Conservation (phyloP, 805 yeast genomes). For the Brettanomyces bruxellensis region DNA sequence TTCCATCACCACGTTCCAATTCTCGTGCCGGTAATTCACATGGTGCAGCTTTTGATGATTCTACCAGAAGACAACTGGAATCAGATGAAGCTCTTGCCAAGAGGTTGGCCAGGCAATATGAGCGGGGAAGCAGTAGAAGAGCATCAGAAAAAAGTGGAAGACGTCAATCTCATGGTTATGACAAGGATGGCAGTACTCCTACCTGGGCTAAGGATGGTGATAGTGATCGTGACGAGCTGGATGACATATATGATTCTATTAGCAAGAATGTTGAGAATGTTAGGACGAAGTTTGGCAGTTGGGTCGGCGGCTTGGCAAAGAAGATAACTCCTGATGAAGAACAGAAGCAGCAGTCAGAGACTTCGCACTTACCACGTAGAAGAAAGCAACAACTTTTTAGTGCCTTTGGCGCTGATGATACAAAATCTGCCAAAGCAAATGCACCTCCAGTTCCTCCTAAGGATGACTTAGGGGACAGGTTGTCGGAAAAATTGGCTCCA, state of each 20-base stretch:
- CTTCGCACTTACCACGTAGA: constrained; percentile 1
- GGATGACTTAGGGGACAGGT: neutral
- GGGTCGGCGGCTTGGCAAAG: constrained; percentile 66
- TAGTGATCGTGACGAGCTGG: constrained; percentile 30
- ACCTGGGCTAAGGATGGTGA: constrained; percentile 10
- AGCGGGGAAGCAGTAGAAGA: constrained; percentile 7
- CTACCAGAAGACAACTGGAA: constrained; percentile 19
- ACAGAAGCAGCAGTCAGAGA: neutral
- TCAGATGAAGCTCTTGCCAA: constrained; percentile 78
- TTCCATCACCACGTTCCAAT: constrained; percentile 23
- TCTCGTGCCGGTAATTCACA: constrained; percentile 35
- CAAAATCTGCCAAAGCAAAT: neutral
- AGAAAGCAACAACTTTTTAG: constrained; percentile 18
- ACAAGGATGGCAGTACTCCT: neutral
- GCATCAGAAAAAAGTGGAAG: neutral
- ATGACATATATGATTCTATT: constrained; percentile 49
- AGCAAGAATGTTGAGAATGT: constrained; percentile 77
- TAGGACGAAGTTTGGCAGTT: constrained; percentile 59
- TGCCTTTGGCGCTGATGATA: constrained; percentile 18
- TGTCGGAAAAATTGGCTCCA: constrained; percentile 5
- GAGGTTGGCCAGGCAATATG: constrained; percentile 59
- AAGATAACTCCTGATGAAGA: constrained; percentile 23
- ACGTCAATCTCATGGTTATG: neutral
- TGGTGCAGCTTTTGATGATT: constrained; percentile 23
- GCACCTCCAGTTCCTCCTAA: neutral